Percentiles rank a stretch among this genome's conserved stretches.
These are phyloP conservation scores for Chionographis japonica DNA, from an alignment of 106 monocot species.

Conservation along the genomic window DNA sequence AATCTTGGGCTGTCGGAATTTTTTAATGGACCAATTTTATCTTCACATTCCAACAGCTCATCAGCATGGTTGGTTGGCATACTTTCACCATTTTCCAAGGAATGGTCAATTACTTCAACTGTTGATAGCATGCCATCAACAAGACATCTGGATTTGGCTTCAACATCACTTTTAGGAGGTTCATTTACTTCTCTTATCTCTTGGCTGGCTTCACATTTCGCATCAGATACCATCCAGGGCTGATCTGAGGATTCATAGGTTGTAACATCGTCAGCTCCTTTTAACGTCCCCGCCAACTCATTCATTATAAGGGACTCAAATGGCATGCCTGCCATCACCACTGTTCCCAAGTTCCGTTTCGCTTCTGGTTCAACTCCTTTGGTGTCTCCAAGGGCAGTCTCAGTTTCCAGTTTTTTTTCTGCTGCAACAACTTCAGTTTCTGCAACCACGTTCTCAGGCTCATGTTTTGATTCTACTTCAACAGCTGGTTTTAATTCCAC, in stretches of 20 bases:
- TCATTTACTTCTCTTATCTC: neutral
- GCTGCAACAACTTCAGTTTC: neutral
- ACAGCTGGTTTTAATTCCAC: neutral
- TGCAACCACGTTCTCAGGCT: conserved; percentile 7
- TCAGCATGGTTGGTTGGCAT: neutral
- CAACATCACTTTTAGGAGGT: neutral
- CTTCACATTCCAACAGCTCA: neutral
- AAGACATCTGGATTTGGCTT: neutral
- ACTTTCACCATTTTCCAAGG: too few relatives aligned
- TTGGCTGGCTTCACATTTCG: neutral
- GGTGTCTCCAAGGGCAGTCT: too few relatives aligned
- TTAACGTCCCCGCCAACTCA: neutral
- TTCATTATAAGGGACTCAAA: neutral
- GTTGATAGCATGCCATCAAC: neutral
- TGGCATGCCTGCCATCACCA: neutral
- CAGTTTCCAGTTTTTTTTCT: too few relatives aligned
- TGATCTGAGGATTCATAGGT: conserved; percentile 1
- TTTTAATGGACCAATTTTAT: neutral
- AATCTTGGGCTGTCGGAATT: neutral
- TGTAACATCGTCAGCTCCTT: neutral
- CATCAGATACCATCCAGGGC: neutral
- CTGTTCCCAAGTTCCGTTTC: too few relatives aligned
- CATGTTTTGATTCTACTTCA: neutral
- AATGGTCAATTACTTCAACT: neutral
- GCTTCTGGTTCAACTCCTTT: too few relatives aligned